phyloP scores from a whole-genome alignment of 2,329 filamentous ascomycete genomes.

The Botryotinia narcissicola region DNA sequence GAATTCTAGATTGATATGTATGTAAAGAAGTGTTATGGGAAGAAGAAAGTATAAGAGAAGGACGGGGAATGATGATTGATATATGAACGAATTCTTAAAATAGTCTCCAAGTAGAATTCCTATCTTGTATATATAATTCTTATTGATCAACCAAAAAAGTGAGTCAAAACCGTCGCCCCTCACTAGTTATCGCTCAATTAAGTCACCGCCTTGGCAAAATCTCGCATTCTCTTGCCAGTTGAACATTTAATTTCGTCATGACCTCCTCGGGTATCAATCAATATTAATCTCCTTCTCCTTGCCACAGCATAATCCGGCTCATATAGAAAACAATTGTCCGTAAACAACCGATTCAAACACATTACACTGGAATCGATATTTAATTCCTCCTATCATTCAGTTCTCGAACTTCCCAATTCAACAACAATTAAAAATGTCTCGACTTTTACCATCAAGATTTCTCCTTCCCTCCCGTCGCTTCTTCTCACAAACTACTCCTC shows the following conservation, averaged over 20 bases:
- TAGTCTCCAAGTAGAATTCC: not conserved
- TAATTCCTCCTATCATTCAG: not conserved
- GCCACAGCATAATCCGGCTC: not conserved
- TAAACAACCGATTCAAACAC: not conserved
- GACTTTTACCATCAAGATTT: slow-evolving; percentile 31
- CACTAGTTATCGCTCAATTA: not conserved
- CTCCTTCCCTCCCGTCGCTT: slow-evolving; percentile 34
- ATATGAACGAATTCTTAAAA: not conserved
- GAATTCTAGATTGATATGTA: slow-evolving; percentile 26
- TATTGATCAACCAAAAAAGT: slow-evolving; percentile 8
- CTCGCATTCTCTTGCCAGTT: slow-evolving; percentile 25
- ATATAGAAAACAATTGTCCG: not conserved
- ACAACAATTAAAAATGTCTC: slow-evolving; percentile 30
- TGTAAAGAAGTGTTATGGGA: not conserved
- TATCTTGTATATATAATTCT: slow-evolving; percentile 2
- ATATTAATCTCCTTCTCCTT: not conserved
- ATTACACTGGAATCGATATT: not conserved
- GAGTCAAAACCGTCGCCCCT: slow-evolving; percentile 15
- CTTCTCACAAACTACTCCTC: slow-evolving; percentile 32
- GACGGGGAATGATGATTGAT: not conserved
- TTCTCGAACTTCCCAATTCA: not conserved
- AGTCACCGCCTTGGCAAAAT: slow-evolving; percentile 16
- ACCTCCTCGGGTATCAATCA: not conserved
- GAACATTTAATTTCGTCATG: slow-evolving; percentile 7
- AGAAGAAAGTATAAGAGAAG: not conserved